Evolutionary conservation across 306 rosid species (phyloP).

Genomic region (Trichosanthes truncata): DNA sequence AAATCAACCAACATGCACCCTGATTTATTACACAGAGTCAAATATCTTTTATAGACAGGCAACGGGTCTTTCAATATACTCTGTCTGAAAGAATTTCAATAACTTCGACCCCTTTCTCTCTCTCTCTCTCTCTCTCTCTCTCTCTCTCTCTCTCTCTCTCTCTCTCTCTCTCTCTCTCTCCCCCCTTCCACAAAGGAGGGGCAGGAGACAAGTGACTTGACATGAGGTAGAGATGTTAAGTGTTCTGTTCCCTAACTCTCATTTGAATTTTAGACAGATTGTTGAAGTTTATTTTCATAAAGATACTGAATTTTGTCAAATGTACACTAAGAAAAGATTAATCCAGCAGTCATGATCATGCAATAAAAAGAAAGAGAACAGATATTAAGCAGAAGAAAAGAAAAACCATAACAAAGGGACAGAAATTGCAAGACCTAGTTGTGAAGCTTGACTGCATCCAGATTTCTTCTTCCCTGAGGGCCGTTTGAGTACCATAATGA

Average conservation of each 20-base stretch:
- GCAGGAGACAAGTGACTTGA: background rate
- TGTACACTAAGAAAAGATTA: background rate
- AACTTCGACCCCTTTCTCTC: background rate
- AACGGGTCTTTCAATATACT: background rate
- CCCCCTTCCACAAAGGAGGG: background rate
- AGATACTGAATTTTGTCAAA: background rate
- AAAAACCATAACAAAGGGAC: background rate
- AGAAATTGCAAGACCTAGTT: conserved; percentile 3
- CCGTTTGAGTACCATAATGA: conserved; percentile 80
- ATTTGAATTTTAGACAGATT: background rate
- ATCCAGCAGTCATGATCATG: background rate
- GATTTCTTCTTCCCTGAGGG: conserved; percentile 72
- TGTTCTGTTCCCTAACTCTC: background rate
- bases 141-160: no score
- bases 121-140: background rate
- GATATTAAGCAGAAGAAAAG: conserved; percentile 1
- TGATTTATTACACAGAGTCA: background rate
- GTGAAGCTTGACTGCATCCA: conserved; percentile 49
- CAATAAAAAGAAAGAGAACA: background rate
- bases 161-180: no score
- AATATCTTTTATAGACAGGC: background rate
- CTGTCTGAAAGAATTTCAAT: background rate
- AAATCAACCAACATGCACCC: background rate
- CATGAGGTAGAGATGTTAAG: background rate
- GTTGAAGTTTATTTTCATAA: background rate